Percentiles rank a stretch among this genome's conserved stretches.
These are phyloP conservation scores for Trypanosoma scelopori DNA, from an alignment of 208 protist genomes.

Conservation along the genomic window DNA sequence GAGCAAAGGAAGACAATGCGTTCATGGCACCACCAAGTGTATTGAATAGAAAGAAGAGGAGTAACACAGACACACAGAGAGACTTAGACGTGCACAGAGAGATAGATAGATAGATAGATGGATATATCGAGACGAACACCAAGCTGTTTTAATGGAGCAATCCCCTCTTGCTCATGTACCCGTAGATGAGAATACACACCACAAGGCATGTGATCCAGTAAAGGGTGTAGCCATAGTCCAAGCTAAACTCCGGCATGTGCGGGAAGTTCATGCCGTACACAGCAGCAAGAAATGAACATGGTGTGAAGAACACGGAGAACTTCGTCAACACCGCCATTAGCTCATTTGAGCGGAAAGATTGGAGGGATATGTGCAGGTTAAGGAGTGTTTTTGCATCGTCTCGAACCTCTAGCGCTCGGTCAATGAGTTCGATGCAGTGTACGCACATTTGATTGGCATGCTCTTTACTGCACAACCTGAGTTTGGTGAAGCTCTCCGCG, in stretches of 20 bases:
- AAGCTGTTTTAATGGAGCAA: constrained; percentile 7
- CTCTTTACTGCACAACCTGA: constrained; percentile 71
- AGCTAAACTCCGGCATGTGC: constrained; percentile 76
- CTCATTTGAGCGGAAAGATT: constrained; percentile 84
- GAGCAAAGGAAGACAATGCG: constrained; percentile 18
- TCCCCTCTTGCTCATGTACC: constrained; percentile 45
- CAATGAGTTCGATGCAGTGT: constrained; percentile 68
- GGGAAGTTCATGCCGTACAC: constrained; percentile 93
- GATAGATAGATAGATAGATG: background rate
- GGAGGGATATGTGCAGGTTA: constrained; percentile 78
- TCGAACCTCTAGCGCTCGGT: constrained; percentile 74
- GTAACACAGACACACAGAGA: background rate
- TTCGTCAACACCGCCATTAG: constrained; percentile 90
- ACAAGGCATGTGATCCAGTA: constrained; percentile 70
- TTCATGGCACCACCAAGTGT: too few relatives aligned
- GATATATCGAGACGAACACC: background rate
- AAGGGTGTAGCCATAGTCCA: constrained; percentile 62
- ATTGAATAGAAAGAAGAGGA: constrained; percentile 5
- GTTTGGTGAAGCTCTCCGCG: constrained; percentile 71
- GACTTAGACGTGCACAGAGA: background rate
- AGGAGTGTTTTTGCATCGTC: constrained; percentile 84
- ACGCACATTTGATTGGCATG: constrained; percentile 75
- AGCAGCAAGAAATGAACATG: constrained; percentile 82
- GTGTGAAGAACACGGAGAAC: constrained; percentile 85
- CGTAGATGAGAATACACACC: constrained; percentile 56